These are phyloP conservation scores for Piromyces finnis DNA, from an alignment of 192 early-diverging fungal genomes.

Conservation along the genomic window DNA sequence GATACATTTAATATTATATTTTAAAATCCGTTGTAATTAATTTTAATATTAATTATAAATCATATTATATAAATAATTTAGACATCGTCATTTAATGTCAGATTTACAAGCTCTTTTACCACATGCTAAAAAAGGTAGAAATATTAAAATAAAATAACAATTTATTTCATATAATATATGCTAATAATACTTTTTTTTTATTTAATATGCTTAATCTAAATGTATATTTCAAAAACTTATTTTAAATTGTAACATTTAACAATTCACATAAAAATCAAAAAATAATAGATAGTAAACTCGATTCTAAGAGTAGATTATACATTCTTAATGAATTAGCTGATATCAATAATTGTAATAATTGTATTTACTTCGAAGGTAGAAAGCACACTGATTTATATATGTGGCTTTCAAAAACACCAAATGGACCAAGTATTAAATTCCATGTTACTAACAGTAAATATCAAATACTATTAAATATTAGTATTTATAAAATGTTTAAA, in stretches of 20 bases:
- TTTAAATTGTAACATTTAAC: too few species aligned
- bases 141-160: background rate
- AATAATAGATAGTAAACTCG: slow-evolving; percentile 74
- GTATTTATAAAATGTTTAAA: too few species aligned
- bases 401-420: slow-evolving; percentile 90
- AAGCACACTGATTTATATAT: slow-evolving; percentile 84
- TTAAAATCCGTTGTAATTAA: too few species aligned
- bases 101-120: slow-evolving; percentile 77
- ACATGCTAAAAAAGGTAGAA: slow-evolving; percentile 74
- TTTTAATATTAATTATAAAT: too few species aligned
- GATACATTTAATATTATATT: too few species aligned
- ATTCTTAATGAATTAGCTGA: slow-evolving; percentile 89
- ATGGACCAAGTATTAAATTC: slow-evolving; percentile 88
- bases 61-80: too few species aligned
- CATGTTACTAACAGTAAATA: slow-evolving; percentile 73
- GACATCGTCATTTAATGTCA: slow-evolving; percentile 80
- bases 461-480: background rate
- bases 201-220: too few species aligned
- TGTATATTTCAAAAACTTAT: too few species aligned
- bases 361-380: slow-evolving; percentile 86
- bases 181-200: too few species aligned
- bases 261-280: too few species aligned
- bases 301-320: slow-evolving; percentile 72
- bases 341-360: slow-evolving; percentile 96
- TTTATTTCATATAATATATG: too few species aligned